Base-by-base conservation (phyloP, 805 yeast genomes). In the Saccharomycopsis selenospora region DNA sequence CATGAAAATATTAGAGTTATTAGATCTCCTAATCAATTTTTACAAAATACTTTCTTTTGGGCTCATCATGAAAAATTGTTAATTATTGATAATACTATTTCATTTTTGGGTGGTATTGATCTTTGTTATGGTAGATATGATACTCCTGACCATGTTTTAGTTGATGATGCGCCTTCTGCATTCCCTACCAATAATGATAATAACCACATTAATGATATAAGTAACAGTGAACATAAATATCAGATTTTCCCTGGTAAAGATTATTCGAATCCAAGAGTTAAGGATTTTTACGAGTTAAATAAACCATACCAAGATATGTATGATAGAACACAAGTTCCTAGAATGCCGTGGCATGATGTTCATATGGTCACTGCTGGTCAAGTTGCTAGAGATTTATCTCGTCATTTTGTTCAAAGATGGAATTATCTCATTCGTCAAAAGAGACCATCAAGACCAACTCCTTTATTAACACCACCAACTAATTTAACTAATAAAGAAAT, bases 271-370 rank as follows among this genome's bases (percentile, higher is more conserved):
- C 96, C 99, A 2, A 76, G 99, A 55, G 88, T 85, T 13, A 82
- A 83, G 58, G 99, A 93, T 63, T 93, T 93, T 62, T 76, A 63
- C 59, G 82, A 75, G 3, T 71, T 93, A 50, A 87, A 89, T 54
- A 79, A 80, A 56, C 98, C 99, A 2, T 88, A 82, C 59, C 95
- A 87, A 45, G 86, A 87, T 20, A 84, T 91, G 93, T 88, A 88
- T 60, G 95, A 93, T 63, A 75, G 99, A 52, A 70, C 75, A 13
- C 64, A 64, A 17, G 74, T 77, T 18, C 98, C 99, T 2, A 77
- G 99, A 58, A 93, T 93, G 99, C 99, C 99, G 7, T 93, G 99
- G 99, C 99, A 93, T 65, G 99, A 93, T 72, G 87, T 93, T 33
- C 98, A 93, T 57, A 93, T 90, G 95, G 80, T 89, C 67, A 80